Conservation (phyloP, 1,284 basidiomycete species). For the Cryptococcus depauperatus region DNA sequence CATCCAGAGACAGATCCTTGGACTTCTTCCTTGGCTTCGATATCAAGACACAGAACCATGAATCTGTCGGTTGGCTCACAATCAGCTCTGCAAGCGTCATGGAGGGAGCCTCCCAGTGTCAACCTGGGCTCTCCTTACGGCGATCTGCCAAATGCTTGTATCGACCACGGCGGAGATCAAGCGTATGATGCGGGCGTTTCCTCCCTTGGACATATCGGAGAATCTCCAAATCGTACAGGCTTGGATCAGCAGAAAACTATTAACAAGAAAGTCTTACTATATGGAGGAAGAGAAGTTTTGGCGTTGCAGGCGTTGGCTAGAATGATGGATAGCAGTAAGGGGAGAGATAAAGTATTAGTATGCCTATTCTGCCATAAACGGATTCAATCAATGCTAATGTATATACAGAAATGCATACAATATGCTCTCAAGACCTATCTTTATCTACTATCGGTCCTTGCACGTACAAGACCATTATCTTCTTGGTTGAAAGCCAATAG, state of each 20-base stretch:
- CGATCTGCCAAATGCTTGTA: no score
- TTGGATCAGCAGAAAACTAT: neutral
- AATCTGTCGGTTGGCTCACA: neutral
- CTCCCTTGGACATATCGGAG: neutral
- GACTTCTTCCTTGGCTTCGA: constrained; percentile 1
- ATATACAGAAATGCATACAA: constrained; percentile 38
- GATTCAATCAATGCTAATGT: neutral
- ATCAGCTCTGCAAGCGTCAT: neutral
- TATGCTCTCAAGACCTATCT: constrained; percentile 39
- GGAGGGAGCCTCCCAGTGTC: neutral
- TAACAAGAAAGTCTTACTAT: neutral
- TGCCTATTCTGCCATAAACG: constrained; percentile 7
- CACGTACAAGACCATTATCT: constrained; percentile 26
- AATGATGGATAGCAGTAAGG: constrained; percentile 38
- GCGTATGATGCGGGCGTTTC: no score
- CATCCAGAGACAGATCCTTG: constrained; percentile 9
- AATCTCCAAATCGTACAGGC: neutral
- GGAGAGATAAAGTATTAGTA: constrained; percentile 41
- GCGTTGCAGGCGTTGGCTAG: constrained; percentile 27
- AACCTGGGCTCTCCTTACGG: neutral
- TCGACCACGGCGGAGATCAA: no score
- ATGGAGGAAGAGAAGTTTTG: constrained; percentile 11
- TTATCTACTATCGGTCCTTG: constrained; percentile 31
- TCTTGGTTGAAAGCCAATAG: neutral
- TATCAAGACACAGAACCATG: neutral